These are phyloP conservation scores for Talaromyces amestolkiae DNA, from an alignment of 2,329 filamentous ascomycete species.

Conservation along the genomic window DNA sequence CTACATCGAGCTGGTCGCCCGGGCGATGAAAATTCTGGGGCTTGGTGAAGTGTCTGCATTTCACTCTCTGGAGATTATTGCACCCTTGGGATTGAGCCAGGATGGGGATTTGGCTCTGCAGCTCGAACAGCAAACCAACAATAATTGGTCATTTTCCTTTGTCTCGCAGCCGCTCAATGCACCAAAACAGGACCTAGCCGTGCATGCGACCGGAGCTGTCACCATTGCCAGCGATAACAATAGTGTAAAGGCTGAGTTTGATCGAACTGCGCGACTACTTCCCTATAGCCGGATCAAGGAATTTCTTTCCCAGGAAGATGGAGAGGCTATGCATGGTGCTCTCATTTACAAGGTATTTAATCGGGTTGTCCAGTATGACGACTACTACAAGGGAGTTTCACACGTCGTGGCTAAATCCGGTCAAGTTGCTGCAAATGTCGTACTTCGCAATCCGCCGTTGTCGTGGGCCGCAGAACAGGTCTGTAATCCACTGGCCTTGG, in stretches of 20 bases:
- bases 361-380: slow-evolving; percentile 17
- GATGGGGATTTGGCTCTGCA: not conserved
- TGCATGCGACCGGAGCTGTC: not conserved
- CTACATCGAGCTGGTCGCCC: slow-evolving; percentile 2
- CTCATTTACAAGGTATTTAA: slow-evolving; percentile 20
- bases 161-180: not conserved
- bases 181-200: not conserved
- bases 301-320: not conserved
- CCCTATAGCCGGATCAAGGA: not conserved
- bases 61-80: not conserved
- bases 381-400: slow-evolving; percentile 19
- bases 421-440: slow-evolving; percentile 18
- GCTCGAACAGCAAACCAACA: not conserved
- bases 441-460: not conserved
- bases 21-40: not conserved
- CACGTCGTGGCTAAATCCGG: slow-evolving; percentile 19
- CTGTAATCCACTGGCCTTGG: slow-evolving; percentile 25
- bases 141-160: not conserved
- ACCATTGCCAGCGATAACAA: not conserved
- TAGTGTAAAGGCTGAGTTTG: not conserved
- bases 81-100: not conserved
- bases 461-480: slow-evolving; percentile 6
- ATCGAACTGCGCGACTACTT: not conserved
- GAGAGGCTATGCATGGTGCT: slow-evolving; percentile 19
- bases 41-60: not conserved